Evolutionary conservation across 1,139 yeast species (phyloP).

Genomic region (Pichia sp.): DNA sequence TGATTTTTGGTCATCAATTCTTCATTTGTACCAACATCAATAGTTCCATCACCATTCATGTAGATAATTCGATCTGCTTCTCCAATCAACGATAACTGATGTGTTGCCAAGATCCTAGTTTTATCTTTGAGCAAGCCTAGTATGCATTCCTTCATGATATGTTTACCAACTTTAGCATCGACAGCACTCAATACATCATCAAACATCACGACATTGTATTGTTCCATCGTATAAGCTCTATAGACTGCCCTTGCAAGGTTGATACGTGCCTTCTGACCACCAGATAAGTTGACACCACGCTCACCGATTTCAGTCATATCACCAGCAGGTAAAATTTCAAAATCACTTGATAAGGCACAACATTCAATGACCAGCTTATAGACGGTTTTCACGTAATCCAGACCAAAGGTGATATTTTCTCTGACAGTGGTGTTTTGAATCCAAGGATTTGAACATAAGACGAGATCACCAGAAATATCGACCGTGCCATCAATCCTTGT

Average conservation of each 20-base stretch:
- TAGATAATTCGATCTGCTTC: constrained; percentile 68
- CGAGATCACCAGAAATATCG: constrained; percentile 37
- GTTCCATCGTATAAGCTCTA: constrained; percentile 33
- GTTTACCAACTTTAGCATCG: constrained; percentile 84
- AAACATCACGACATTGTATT: constrained; percentile 58
- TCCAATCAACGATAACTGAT: constrained; percentile 67
- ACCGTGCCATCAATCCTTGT: constrained; percentile 43
- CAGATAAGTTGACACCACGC: constrained; percentile 84
- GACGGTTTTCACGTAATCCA: constrained; percentile 43
- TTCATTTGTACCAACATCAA: constrained; percentile 54
- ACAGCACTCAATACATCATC: constrained; percentile 92
- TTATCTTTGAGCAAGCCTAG: constrained; percentile 48
- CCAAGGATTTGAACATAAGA: constrained; percentile 63
- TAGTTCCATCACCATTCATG: constrained; percentile 58
- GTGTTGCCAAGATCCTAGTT: constrained; percentile 81
- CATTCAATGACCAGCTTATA: constrained; percentile 54
- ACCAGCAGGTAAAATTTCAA: constrained; percentile 70
- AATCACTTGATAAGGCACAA: constrained; percentile 66
- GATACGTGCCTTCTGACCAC: constrained; percentile 89
- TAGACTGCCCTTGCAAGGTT: constrained; percentile 83
- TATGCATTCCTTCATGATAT: constrained; percentile 68
- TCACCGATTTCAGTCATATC: constrained; percentile 89
- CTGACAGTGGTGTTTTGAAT: constrained; percentile 75
- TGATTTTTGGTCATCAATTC: constrained; percentile 40
- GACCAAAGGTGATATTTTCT: constrained; percentile 72